Evolutionary conservation across 805 yeast species (phyloP).

Genomic region (Yamadazyma kitorensis): DNA sequence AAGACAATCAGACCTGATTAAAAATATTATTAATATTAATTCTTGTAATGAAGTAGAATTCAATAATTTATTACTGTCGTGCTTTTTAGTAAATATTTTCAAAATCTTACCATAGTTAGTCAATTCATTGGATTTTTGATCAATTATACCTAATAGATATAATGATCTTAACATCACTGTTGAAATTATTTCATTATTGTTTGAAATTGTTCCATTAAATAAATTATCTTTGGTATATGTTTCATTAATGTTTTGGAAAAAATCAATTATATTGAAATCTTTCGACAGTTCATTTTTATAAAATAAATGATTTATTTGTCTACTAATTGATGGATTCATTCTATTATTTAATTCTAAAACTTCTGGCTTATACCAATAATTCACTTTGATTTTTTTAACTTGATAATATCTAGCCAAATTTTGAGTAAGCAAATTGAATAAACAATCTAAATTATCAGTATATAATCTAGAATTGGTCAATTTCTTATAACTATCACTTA

Average conservation of each 20-base stretch:
- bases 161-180: constrained; percentile 56
- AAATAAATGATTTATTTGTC: constrained; percentile 26
- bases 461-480: constrained; percentile 47
- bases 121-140: constrained; percentile 38
- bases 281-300: constrained; percentile 7
- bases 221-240: constrained; percentile 15
- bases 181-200: constrained; percentile 50
- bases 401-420: constrained; percentile 83
- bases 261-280: constrained; percentile 23
- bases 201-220: constrained; percentile 31
- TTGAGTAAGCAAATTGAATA: constrained; percentile 65
- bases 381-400: constrained; percentile 56
- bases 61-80: constrained; percentile 8
- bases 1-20: constrained; percentile 35
- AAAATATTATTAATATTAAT: constrained; percentile 46
- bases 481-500: constrained; percentile 54
- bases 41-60: constrained; percentile 31
- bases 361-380: constrained; percentile 53
- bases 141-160: constrained; percentile 48
- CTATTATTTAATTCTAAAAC: constrained; percentile 48
- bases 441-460: constrained; percentile 54
- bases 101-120: constrained; percentile 53
- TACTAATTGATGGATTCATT: constrained; percentile 51
- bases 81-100: constrained; percentile 24
- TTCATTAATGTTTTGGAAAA: constrained; percentile 22